These are phyloP conservation scores for Calonectria fujianensis DNA, from an alignment of 2,329 filamentous ascomycete genomes.

Conservation along the genomic window DNA sequence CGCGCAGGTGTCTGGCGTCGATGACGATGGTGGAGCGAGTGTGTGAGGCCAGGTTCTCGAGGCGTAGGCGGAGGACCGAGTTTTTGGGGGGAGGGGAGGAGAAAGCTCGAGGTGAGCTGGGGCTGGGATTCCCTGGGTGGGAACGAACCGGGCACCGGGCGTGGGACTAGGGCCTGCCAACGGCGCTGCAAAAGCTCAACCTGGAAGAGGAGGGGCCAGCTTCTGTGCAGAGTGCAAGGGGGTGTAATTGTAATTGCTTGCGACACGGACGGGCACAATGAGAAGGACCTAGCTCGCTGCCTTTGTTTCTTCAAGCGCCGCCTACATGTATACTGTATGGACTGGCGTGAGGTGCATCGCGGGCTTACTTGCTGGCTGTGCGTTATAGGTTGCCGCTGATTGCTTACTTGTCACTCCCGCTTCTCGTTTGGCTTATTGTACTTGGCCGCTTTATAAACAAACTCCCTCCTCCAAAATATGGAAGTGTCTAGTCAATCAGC, in stretches of 20 bases:
- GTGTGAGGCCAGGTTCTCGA: slow-evolving; percentile 1
- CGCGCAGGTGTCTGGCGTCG: slow-evolving; percentile 33
- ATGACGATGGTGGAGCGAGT: slow-evolving; percentile 29
- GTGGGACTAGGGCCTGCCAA: slow-evolving; percentile 28
- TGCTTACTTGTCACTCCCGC: slow-evolving; percentile 9
- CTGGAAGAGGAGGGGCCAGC: slow-evolving; percentile 12
- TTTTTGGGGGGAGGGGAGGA: slow-evolving; percentile 34
- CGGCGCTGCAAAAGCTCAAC: slow-evolving; percentile 16
- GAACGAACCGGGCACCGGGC: slow-evolving; percentile 27
- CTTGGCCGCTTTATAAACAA: background rate
- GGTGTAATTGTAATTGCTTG: background rate
- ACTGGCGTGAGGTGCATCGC: background rate
- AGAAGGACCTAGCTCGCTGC: background rate
- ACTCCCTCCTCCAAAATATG: background rate
- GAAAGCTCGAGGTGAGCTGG: slow-evolving; percentile 27
- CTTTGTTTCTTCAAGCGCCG: background rate
- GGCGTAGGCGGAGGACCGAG: slow-evolving; percentile 28
- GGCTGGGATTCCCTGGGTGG: slow-evolving; percentile 35
- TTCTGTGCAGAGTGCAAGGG: background rate
- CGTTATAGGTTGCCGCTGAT: slow-evolving; percentile 18
- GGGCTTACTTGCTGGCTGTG: background rate
- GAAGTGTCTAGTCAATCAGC: background rate
- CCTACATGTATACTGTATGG: slow-evolving; percentile 1
- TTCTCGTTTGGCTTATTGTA: background rate
- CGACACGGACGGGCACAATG: background rate